Conservation (phyloP, 1,284 basidiomycete genomes). For the Entoloma clypeatum region DNA sequence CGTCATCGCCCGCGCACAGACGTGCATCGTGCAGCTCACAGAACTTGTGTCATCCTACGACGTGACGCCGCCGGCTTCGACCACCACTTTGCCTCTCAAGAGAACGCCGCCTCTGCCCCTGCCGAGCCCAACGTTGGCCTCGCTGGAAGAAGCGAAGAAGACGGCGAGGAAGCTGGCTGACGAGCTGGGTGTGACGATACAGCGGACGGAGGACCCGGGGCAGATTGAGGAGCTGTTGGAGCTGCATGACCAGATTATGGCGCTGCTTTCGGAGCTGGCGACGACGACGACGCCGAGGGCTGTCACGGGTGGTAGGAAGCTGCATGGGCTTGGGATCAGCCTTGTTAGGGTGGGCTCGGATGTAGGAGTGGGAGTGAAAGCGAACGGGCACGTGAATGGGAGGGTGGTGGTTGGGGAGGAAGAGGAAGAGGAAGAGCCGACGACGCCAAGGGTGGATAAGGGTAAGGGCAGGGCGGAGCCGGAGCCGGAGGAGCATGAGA, state of each 20-base stretch:
- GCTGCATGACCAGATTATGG: conserved; percentile 69
- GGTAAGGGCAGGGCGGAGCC: conserved; percentile 69
- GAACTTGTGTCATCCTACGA: conserved; percentile 35
- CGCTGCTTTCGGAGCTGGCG: conserved; percentile 43
- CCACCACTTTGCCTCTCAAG: conserved; percentile 18
- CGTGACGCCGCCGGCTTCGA: conserved; percentile 26
- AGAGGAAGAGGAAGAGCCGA: conserved; percentile 39
- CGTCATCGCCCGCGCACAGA: conserved; percentile 48
- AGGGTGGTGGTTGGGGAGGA: conserved; percentile 15
- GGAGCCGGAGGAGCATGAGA: conserved; percentile 61
- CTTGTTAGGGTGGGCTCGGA: background rate
- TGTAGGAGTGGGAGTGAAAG: conserved; percentile 1
- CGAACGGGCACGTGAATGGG: conserved; percentile 7
- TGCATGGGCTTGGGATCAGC: conserved; percentile 44
- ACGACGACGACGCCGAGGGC: conserved; percentile 26
- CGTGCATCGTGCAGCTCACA: conserved; percentile 47
- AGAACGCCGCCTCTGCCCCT: conserved; percentile 23
- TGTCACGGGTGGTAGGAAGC: too few relatives aligned
- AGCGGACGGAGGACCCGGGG: conserved; percentile 53
- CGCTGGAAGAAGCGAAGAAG: too few relatives aligned
- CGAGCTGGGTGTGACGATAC: conserved; percentile 57
- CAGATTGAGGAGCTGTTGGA: conserved; percentile 63
- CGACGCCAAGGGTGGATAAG: conserved; percentile 68
- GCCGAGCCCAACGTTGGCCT: conserved; percentile 15
- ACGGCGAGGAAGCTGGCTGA: conserved; percentile 52